Evolutionary conservation across 192 early-diverging fungal species (phyloP).

Genomic region (Chytriomyces confervae): DNA sequence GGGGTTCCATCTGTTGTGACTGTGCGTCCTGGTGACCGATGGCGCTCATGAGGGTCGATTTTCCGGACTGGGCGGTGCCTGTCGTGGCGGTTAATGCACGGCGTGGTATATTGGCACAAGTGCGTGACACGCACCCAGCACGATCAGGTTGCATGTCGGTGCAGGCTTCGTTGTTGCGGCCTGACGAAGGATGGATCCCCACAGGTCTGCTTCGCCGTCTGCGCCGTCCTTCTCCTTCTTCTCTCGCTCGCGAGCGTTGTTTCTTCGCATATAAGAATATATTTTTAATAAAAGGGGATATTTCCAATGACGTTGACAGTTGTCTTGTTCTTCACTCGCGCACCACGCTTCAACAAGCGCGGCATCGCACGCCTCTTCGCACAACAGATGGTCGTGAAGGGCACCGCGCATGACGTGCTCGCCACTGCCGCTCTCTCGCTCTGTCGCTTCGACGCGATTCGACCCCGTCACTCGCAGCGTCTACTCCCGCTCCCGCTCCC

Average conservation of each 20-base stretch:
- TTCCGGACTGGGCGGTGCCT: slow-evolving; percentile 83
- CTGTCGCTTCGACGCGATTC: no score
- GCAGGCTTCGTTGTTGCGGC: slow-evolving; percentile 78
- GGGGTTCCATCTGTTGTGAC: slow-evolving; percentile 44
- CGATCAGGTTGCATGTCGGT: slow-evolving; percentile 78
- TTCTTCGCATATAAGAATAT: background rate
- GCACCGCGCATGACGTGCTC: no score
- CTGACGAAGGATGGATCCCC: slow-evolving; percentile 79
- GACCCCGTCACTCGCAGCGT: no score
- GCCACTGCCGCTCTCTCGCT: no score
- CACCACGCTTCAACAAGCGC: background rate
- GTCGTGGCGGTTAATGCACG: background rate
- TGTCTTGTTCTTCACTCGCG: background rate
- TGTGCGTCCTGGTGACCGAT: slow-evolving; percentile 59
- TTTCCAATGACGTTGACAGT: background rate
- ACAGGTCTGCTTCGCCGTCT: slow-evolving; percentile 58
- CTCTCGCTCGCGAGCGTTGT: background rate
- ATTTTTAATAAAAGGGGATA: background rate
- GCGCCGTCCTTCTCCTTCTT: background rate
- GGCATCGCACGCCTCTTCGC: no score
- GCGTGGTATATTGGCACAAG: no score
- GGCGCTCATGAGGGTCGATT: slow-evolving; percentile 75
- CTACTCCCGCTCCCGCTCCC: no score
- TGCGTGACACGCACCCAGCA: slow-evolving; percentile 67
- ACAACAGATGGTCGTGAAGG: background rate